Base-by-base conservation (phyloP, 306 rosid species). In the Trifolium repens region DNA sequence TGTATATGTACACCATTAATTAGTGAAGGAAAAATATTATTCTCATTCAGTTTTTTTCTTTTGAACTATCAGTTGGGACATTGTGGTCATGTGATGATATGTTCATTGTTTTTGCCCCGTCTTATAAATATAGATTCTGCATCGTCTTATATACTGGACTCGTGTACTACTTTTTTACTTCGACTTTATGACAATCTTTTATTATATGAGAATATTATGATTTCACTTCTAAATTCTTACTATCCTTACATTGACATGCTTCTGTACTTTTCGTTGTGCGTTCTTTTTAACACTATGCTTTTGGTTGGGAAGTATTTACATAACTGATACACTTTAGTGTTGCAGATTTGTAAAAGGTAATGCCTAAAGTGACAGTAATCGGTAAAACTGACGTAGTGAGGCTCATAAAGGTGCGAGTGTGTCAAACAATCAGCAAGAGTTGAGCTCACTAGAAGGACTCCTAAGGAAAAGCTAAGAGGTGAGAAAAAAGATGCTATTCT, bases 381-480 rank as follows among this genome's bases (percentile, higher is more conserved):
- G 88, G 86, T 17, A 89, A 90, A 76, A 87, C 91, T 46, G 85
- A 90, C 85, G 88, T 89, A 1, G 84, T 81, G 67, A 80, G 62
- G 71, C 65, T 87, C 70, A 82, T 90, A 76, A 84, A 80, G 71
- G 87, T 85, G 34, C 87, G 96, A 78, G 85, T 85, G 34, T 83
- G 19, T 76, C 55, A 72, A 82, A 74, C 78, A 78, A 74, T 74
- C 77, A 69, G 85, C 88, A 13, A 46, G 62, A 14, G 61, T 86
- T 80, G 70, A 85, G 90, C 47, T 19, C 64, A 85, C 88, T 53
- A 27, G 88, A 9, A 84, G 86, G 17, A 80, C 83, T 76, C 69
- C 85, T 3, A 68, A 75, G 71, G 79, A 82, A 46, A 88, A 83
- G 73, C 79, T 88, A 84, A 82, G 85, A 32, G 85, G 87, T 13